phyloP scores from a whole-genome alignment of 208 protist species.

The Crithidia mellificae region DNA sequence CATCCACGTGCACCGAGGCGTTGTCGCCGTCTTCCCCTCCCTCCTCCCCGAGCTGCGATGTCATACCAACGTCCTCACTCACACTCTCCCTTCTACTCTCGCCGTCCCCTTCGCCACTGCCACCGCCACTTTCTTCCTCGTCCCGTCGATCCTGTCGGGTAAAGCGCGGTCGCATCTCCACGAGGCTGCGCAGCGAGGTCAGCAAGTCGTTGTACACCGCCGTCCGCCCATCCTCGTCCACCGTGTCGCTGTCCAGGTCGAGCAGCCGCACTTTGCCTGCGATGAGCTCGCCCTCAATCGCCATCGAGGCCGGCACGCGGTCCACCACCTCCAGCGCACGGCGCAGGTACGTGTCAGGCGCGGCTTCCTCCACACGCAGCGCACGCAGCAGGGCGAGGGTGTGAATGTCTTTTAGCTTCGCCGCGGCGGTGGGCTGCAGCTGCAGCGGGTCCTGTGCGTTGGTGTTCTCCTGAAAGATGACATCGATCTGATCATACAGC shows the following conservation, averaged over 20 bases:
- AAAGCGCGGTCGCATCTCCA: constrained; percentile 71
- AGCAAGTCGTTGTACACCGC: constrained; percentile 79
- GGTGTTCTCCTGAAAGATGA: constrained; percentile 71
- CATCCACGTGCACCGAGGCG: constrained; percentile 25
- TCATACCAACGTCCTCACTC: too few species aligned
- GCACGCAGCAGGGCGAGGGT: constrained; percentile 52
- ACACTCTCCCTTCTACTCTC: too few species aligned
- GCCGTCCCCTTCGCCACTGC: too few species aligned
- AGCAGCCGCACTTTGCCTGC: constrained; percentile 70
- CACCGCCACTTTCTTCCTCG: background rate
- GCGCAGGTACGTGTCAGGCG: constrained; percentile 71
- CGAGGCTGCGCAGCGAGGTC: constrained; percentile 70
- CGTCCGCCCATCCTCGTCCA: constrained; percentile 48
- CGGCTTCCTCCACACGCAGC: constrained; percentile 55
- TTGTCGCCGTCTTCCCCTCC: constrained; percentile 6
- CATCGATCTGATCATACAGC: constrained; percentile 57
- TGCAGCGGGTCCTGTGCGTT: constrained; percentile 61
- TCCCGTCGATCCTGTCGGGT: background rate
- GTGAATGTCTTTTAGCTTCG: constrained; percentile 37
- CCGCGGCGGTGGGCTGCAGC: constrained; percentile 31
- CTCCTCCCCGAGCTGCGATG: too few species aligned
- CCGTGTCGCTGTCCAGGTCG: constrained; percentile 61
- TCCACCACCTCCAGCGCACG: constrained; percentile 69
- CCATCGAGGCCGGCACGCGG: constrained; percentile 55
- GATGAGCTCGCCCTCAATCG: constrained; percentile 76